Conservation (phyloP, 805 yeast genomes). For the Starmerella apicola region DNA sequence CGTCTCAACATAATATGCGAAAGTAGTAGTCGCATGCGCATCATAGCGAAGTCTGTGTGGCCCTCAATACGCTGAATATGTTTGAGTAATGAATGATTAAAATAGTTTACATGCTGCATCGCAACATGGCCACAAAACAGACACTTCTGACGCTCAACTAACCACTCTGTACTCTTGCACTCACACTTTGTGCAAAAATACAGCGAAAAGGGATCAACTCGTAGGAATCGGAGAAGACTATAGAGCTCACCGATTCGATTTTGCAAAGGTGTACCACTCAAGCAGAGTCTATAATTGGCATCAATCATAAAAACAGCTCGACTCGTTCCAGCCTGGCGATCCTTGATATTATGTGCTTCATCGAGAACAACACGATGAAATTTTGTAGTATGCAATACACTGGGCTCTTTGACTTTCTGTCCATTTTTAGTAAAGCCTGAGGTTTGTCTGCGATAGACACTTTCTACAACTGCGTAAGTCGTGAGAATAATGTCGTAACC, state of each 20-base stretch:
- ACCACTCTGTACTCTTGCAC: slow-evolving; percentile 75
- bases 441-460: slow-evolving; percentile 67
- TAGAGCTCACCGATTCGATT: slow-evolving; percentile 94
- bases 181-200: slow-evolving; percentile 91
- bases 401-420: slow-evolving; percentile 58
- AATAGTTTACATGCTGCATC: slow-evolving; percentile 89
- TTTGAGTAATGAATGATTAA: slow-evolving; percentile 90
- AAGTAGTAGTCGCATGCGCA: slow-evolving; percentile 59
- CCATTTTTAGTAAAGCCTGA: slow-evolving; percentile 71
- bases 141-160: slow-evolving; percentile 74
- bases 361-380: slow-evolving; percentile 83
- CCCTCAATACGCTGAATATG: slow-evolving; percentile 79
- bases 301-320: slow-evolving; percentile 70
- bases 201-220: slow-evolving; percentile 71
- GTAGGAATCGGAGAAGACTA: slow-evolving; percentile 74
- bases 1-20: slow-evolving; percentile 82
- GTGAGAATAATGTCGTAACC: slow-evolving; percentile 73
- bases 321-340: slow-evolving; percentile 85
- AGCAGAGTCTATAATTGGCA: slow-evolving; percentile 74
- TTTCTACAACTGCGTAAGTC: slow-evolving; percentile 84
- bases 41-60: slow-evolving; percentile 68
- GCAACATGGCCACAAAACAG: slow-evolving; percentile 81
- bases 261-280: slow-evolving; percentile 93
- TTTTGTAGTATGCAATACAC: slow-evolving; percentile 57
- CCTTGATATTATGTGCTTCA: slow-evolving; percentile 96